Base-by-base conservation (phyloP, 768 basidiomycete species). In the Mycena capillaripes region DNA sequence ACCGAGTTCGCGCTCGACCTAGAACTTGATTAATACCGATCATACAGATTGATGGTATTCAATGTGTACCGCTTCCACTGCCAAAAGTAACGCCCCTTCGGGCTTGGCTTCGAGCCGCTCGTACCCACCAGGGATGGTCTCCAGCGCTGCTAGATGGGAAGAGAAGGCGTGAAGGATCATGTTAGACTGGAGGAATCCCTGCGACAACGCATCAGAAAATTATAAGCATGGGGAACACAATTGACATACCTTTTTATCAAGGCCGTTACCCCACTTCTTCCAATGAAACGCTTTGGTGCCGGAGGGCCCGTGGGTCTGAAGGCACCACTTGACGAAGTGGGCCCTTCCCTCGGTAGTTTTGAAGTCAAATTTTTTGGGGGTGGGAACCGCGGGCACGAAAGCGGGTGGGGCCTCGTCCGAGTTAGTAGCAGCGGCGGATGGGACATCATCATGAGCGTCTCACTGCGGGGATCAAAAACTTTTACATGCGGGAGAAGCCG, bases 231-330 rank as follows among this genome's bases (percentile, higher is more conserved):
- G 19, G 30, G 7, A 64, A 4, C 8, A 40, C 9, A 44, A 17
- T 4, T 14, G 2, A 29, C 63, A 23, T 32, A 64, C 63, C 63
- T 38, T 64, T 12, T 64, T 64, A 19, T 64, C 63, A n/a, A 29
- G 27, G 8, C 63, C 50, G 48, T 53, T 23, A 6, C 63, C 63
- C 63, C 63, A 63, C 7, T 2, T n/a, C 25, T 64, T 53, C 63
- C 63, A 64, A 30, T 64, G 63, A 6, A 66, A 56, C 0, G 64
- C 27, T 19, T 21, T 56, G 9, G 52, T 42, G 0, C 53, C 53
- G 27, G 4, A 29, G 4, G 4, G 38, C 4, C 6, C 36, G 19
- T 52, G 48, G 0, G 4, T 14, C 29, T 11, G 25, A 1, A 66
- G 21, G 8, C 2, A 5, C 53, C 52, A 56, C 30, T 27, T 19